Base-by-base conservation (phyloP, 371 early-diverging fungal species). In the Haplosporangium sp. region DNA sequence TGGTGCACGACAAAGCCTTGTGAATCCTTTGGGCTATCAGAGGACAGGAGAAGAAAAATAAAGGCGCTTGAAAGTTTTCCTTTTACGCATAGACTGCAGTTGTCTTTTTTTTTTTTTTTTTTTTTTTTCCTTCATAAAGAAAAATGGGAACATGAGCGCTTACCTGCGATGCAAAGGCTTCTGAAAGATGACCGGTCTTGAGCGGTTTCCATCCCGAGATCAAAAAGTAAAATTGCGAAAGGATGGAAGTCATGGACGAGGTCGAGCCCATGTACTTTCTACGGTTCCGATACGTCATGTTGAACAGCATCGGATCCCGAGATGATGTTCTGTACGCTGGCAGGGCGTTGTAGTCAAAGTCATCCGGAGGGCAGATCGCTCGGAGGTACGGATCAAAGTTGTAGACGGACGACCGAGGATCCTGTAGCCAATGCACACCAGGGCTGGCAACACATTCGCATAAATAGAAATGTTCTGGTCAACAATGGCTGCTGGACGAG, bases 371-470 rank as follows among this genome's bases (percentile, higher is more conserved):
- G 16, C 90, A 88, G 51, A 97, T 93, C 37, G 88, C 70, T 54
- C 93, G 86, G 23, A 98, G 83, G 66, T 86, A 93, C 0, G 91
- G 89, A 21, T 92, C 87, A 79, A 93, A 97, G 70, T 95, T 95
- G 82, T 83, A 95, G 0, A 87, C 83, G n/a, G 85, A 80, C 5
- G 94, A 89, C 38, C 90, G 83, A 40, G 95, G 93, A 72, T 97
- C 95, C 82, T 91, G 88, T 10, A 98, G 74, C 61, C 86, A 89
- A 57, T 96, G 95, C 0, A 95, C 92, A 5, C 97, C 97, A 2
- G 95, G 94, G 52, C 94, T 93, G 12, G 21, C 29, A 53, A 18
- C 18, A 40, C 29, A 20, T 58, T 38, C 23, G 13, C 23, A 36
- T 43, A 43, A 10, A 55, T 29, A 29, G 29, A 29, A 29, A 29